Evolutionary conservation across 495 filamentous ascomycete species (phyloP), one percentile per base, ranked within the genome.

Genomic region (Penicillium steckii): DNA sequence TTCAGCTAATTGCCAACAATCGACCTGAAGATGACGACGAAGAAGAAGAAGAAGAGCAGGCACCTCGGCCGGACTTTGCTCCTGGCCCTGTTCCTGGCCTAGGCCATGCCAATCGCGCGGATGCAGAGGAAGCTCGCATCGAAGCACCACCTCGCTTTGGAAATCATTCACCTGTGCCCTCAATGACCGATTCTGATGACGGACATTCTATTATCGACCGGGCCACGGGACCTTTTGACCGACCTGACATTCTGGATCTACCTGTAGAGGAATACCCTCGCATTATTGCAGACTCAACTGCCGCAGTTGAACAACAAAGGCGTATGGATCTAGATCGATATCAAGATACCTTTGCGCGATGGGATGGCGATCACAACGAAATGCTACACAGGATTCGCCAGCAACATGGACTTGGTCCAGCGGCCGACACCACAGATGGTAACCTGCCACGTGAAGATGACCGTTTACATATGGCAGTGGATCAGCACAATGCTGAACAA

Each of bases 301-400:
- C n/a, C n/a, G n/a, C n/a, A n/a, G n/a, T n/a, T n/a, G n/a, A n/a
- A n/a, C n/a, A n/a, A n/a, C n/a, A n/a, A n/a, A n/a, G n/a, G n/a
- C n/a, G n/a, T n/a, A n/a, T n/a, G 7, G 26, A 37, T 29, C 8
- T 15, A 21, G 47, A 35, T 6, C 21, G 33, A 5, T 37, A 37
- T 72, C 65, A 71, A 57, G 57, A 83, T 70, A 30, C 87, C 62
- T 67, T 69, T 72, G 72, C 53, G 24, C 73, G 71, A 23, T 77
- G 80, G 1, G 72, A 80, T 30, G 83, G 85, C 10, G 76, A 87
- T 53, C 80, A 79, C 0, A 71, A 81, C 13, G 76, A 78, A 54
- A 81, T 89, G 17, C 55, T 85, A 6, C 67, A n/a, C n/a, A n/a
- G 74, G 33, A 82, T 89, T 10, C 84, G 88, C 42, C 75, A 78